Base-by-base conservation (phyloP, 2,329 filamentous ascomycete genomes). In the Chaetothyriales sp. region DNA sequence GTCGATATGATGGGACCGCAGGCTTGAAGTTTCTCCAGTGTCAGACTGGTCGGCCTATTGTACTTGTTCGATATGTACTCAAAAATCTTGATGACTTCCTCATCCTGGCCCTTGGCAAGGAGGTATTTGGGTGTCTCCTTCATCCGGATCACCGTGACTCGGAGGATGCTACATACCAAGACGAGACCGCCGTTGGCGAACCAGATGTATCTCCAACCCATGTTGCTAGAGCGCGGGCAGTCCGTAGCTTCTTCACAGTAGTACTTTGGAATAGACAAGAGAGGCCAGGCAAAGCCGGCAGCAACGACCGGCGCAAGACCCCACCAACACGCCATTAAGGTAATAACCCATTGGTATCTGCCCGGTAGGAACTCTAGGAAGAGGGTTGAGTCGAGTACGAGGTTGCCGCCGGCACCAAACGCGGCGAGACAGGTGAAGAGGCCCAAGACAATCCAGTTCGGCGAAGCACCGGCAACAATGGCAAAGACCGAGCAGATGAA, bases 41-140 rank as follows among this genome's bases (percentile, higher is more conserved):
- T 79, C 5, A 80, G 66, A 18, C 67, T 70, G 61, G 73, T 78
- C 1, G 72, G 69, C 6, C 75, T 67, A 48, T 77, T 70, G 65
- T 80, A 77, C 58, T 73, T 76, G 5, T 63, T 64, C 0, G 76
- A 75, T 56, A 78, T 79, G 1, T 74, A 73, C 56, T 72, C 73
- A 4, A 89, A 72, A 48, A 85, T 77, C 1, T 77, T 66, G 5
- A 89, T 80, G 0, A 85, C 85, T 40, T 87, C 78, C 18, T 79
- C 77, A 54, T 89, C 82, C 1, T 72, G 69, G 0, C 84, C 85
- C 61, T 86, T 84, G 9, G 83, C 82, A 77, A 89, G 85, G 8
- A 87, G 72, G 60, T 78, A 89, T 62, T 89, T 89, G 0, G 85
- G 85, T 1, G 81, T 85, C 62, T 89, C 85, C 60, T 77, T 85